A percentile compares a stretch with the other conserved stretches of the same genome.
Conservation (phyloP, 2,329 filamentous ascomycete genomes). For the Malbranchea zuffiana region DNA sequence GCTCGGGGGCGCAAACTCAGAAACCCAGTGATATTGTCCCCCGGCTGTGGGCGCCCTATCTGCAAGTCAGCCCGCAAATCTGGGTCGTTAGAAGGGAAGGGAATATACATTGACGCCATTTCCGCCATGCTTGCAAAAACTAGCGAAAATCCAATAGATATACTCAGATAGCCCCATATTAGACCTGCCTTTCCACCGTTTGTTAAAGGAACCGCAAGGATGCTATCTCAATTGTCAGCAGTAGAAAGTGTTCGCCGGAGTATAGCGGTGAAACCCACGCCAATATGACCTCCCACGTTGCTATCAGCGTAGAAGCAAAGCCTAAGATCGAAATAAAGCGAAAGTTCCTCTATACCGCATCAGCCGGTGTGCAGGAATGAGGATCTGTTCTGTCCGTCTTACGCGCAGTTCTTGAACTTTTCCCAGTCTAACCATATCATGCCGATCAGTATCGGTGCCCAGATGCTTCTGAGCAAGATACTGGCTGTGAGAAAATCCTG, state of each 20-base stretch:
- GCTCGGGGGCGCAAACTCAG: slow-evolving; percentile 35
- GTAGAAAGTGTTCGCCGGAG: background rate
- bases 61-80: background rate
- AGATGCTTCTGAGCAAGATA: slow-evolving; percentile 28
- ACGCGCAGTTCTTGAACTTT: slow-evolving; percentile 32
- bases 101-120: slow-evolving; percentile 34
- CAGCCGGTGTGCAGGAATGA: slow-evolving; percentile 1
- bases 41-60: slow-evolving; percentile 32
- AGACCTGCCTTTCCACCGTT: slow-evolving; percentile 30
- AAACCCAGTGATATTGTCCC: slow-evolving; percentile 34
- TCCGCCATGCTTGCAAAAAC: slow-evolving; percentile 34
- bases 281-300: slow-evolving; percentile 36
- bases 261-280: slow-evolving; percentile 22
- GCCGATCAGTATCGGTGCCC: slow-evolving; percentile 28
- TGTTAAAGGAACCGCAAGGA: slow-evolving; percentile 23
- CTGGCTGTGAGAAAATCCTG: slow-evolving; percentile 18
- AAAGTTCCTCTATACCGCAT: slow-evolving; percentile 32
- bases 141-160: slow-evolving; percentile 24
- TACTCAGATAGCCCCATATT: slow-evolving; percentile 29
- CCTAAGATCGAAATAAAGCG: slow-evolving; percentile 36
- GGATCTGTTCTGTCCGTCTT: slow-evolving; percentile 10
- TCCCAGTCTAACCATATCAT: slow-evolving; percentile 31
- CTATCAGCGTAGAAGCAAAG: slow-evolving; percentile 35
- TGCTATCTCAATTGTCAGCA: slow-evolving; percentile 15
- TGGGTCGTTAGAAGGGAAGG: background rate